Base-by-base conservation (phyloP, 768 basidiomycete genomes). In the Wakefieldia striispora region DNA sequence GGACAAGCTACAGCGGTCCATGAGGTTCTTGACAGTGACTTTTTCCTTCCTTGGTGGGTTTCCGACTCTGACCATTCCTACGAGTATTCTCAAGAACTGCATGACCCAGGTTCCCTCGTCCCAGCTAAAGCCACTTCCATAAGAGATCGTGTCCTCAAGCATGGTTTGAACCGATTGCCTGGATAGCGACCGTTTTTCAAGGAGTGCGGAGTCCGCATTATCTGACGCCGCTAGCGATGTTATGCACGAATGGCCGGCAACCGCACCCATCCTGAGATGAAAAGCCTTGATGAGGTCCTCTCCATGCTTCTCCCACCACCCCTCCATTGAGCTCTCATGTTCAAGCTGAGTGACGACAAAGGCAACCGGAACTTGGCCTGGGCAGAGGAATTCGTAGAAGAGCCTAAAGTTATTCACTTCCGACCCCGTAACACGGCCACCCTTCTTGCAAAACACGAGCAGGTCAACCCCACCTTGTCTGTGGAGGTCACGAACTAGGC, bases 291-390 rank as follows among this genome's bases (percentile, higher is more conserved):
- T 23, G 11, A 69, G 59, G 5, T 14, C 31, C 13, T 42, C 31
- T 6, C 53, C 49, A 20, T 70, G 58, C 23, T 11, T n/a, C 10
- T 40, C 43, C 69, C 69, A 70, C 69, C 70, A 70, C 9, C 47
- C 34, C 31, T 70, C 67, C 69, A 69, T 70, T 5, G 38, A 44
- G 8, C 31, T 37, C 16, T 44, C 14, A 31, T 38, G n/a, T 46
- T 74, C 75, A 10, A 76, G 65, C 24, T 72, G 67, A 3, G 73
- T 75, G 31, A 76, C 58, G 6, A 70, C 62, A 13, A 77, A 49
- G 1, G 71, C 63, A n/a, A 70, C 62, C 3, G 75, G 73, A 8
- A 75, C 70, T 38, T 64, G 50, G 17, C 57, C 44, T 20, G 60
- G 62, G 54, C 75, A 76, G 24, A 77, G 66, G 36, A 72, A 61